phyloP scores from a whole-genome alignment of 148 eudicot genomes.

The Nyssa sinensis region DNA sequence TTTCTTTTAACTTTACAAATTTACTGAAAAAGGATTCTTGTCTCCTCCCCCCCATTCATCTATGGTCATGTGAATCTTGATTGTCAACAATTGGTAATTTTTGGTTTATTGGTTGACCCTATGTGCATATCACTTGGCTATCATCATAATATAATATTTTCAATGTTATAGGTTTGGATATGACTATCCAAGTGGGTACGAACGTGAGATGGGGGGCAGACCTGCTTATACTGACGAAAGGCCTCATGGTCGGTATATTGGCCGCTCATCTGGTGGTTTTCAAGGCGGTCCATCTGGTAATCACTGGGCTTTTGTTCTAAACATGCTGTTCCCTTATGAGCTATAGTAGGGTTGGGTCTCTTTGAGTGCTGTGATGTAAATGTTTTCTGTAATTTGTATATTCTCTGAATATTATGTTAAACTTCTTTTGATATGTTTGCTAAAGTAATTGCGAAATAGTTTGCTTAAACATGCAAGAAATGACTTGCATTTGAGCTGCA shows the following conservation, averaged over 20 bases:
- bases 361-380: not conserved
- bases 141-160: slow-evolving; percentile 4
- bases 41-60: no score
- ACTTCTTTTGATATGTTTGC: not conserved
- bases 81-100: not conserved
- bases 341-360: not conserved
- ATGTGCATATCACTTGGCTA: not conserved
- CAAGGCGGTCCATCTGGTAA: slow-evolving; percentile 72
- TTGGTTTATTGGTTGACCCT: not conserved
- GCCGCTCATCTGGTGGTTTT: slow-evolving; percentile 80
- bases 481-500: not conserved
- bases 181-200: slow-evolving; percentile 73
- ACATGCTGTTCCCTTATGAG: not conserved
- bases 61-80: not conserved
- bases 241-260: slow-evolving; percentile 79
- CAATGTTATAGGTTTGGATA: slow-evolving; percentile 67
- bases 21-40: not conserved
- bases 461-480: not conserved
- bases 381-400: not conserved
- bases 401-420: not conserved
- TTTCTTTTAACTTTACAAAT: not conserved
- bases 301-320: not conserved
- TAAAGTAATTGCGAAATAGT: not conserved
- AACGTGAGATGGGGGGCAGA: slow-evolving; percentile 84
- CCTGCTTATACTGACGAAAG: slow-evolving; percentile 75